Evolutionary conservation across 306 rosid species (phyloP), one percentile per base, ranked within the genome.

Genomic region (Castanospermum australe): DNA sequence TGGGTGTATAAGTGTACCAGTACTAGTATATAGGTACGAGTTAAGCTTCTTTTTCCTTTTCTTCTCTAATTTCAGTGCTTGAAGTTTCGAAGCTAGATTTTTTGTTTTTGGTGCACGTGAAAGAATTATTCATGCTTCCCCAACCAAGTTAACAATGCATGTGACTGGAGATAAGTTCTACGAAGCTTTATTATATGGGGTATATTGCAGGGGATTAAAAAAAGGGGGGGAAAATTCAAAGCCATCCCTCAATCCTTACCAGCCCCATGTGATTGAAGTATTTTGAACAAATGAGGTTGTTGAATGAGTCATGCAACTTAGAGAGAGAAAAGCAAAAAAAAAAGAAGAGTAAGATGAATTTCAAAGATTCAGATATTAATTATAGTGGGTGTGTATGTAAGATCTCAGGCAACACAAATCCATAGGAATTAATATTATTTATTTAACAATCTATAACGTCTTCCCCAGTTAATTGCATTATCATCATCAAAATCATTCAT

Each of bases 321-420:
- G n/a, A n/a, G n/a, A n/a, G n/a, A n/a, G n/a, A n/a, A n/a, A n/a
- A n/a, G n/a, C n/a, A n/a, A n/a, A n/a, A n/a, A n/a, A n/a, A n/a
- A n/a, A 33, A 13, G 32, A 0, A 1, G 18, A 12, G 41, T 4
- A 3, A 13, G 25, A 20, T 6, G 20, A 48, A 25, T 33, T 62
- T 33, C 13, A 62, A 62, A 33, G 15, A 45, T 25, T 25, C 32
- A 4, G 17, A 28, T 8, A 9, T n/a, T 28, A 66, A 1, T 42
- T 20, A 0, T 32, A 15, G 2, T 13, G 14, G 13, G 69, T 4
- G 21, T 20, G 65, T 24, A 41, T 72, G 57, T 52, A 61, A 4
- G 79, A 73, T 82, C 86, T 56, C 18, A 70, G 73, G 80, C 86
- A 65, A 6, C 78, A 44, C 80, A 68, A 54, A 86, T 86, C 86